Conservation (phyloP, 2,329 filamentous ascomycete species). For the Sclerotinia subarctica region DNA sequence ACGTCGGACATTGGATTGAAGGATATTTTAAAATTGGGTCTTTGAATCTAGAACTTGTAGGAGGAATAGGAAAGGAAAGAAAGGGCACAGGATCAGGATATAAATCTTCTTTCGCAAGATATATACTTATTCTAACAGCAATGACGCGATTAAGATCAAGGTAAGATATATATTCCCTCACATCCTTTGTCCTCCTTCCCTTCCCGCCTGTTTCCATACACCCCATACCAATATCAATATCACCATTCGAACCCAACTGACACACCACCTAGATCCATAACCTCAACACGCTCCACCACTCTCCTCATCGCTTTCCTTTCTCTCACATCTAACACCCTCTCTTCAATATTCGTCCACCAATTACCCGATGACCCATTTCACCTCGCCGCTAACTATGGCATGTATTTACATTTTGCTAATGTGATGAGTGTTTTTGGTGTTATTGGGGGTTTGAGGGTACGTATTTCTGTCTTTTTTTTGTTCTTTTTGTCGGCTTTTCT, state of each 20-base stretch:
- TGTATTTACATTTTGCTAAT: constrained; percentile 43
- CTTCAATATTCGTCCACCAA: constrained; percentile 35
- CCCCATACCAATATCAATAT: neutral
- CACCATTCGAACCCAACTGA: neutral
- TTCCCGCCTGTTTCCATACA: neutral
- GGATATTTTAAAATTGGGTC: too few species aligned
- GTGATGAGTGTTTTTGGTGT: constrained; percentile 43
- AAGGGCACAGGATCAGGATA: too few species aligned
- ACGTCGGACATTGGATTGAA: too few species aligned
- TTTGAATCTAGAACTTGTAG: neutral
- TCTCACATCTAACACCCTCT: constrained; percentile 36
- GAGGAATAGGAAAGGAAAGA: neutral
- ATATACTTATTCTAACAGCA: neutral
- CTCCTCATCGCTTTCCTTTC: constrained; percentile 34
- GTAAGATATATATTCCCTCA: neutral
- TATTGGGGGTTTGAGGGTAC: constrained; percentile 45
- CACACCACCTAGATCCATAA: neutral
- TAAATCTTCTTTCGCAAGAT: neutral
- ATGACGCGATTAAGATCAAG: constrained; percentile 3
- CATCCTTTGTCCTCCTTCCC: neutral
- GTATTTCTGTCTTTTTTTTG: constrained; percentile 21
- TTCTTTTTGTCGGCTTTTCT: constrained; percentile 29
- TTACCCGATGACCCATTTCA: constrained; percentile 38
- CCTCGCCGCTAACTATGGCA: constrained; percentile 38
- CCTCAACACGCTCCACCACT: constrained; percentile 16